Evolutionary conservation across 139 green algal species (phyloP), one percentile per base, ranked within the genome.

Genomic region (Trebouxia sp.): DNA sequence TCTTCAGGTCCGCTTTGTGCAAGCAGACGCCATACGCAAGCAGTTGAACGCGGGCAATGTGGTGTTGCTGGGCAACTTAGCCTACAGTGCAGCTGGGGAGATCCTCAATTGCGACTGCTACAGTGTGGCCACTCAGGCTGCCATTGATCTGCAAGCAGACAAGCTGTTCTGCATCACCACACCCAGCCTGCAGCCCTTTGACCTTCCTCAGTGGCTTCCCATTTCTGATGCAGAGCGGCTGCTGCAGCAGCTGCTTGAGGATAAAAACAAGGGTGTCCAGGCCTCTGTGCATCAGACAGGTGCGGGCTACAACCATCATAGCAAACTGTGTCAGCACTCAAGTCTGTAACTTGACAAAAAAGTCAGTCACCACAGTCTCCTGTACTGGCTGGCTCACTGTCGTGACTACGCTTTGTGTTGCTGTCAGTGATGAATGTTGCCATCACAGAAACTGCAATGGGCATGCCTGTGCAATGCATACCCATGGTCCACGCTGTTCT

Each of bases 101-200:
- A 90, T 98, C 55, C 90, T 99, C 42, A 99, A 98, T 89, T 98
- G 95, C 89, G 97, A 96, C 89, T 90, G 87, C 0, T 97, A 94
- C 75, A 96, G 98, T 48, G 93, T 92, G 35, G 88, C 87, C 75
- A 86, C 83, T 24, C 88, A 90, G 39, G 87, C 88, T 1, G 87
- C 88, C 0, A 80, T 91, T 17, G 87, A 89, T 79, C 85, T 99
- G 35, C 76, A 80, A 5, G 96, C 96, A 11, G 96, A 99, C 85
- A 99, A 99, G 90, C 82, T 99, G 26, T 90, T 98, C 79, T 94
- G 87, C 85, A 65, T 98, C 56, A 95, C 94, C 45, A 79, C 47
- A 12, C 47, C 45, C 45, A 79, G 72, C 45, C 47, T 65, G n/a
- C 72, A 79, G 45, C 45, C 35, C 28, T 82, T 47, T 37, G 67